A percentile compares a stretch with the other conserved stretches of the same genome.
These are phyloP conservation scores for Lindgomyces ingoldianus DNA, from an alignment of 495 filamentous ascomycete species.

Conservation along the genomic window DNA sequence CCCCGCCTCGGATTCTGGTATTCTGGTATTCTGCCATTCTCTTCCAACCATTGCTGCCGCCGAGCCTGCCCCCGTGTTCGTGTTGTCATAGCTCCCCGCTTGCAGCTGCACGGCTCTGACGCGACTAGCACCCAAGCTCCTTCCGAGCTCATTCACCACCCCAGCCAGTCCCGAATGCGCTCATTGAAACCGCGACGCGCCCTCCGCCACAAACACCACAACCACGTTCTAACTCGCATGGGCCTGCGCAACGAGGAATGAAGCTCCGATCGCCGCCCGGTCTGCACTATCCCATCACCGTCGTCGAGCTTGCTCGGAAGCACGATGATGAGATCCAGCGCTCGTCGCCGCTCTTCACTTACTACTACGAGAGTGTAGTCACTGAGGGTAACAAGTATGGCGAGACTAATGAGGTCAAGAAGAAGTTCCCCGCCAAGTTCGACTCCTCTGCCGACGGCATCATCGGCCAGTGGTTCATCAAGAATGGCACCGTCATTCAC, in stretches of 20 bases:
- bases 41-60: not conserved
- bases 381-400: conserved; percentile 72
- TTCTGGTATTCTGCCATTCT: no score
- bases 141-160: conserved; percentile 5
- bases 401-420: conserved; percentile 65
- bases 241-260: conserved; percentile 43
- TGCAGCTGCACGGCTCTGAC: conserved; percentile 10
- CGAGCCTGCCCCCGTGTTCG: not conserved
- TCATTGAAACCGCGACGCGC: conserved; percentile 24
- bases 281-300: conserved; percentile 92
- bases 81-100: conserved; percentile 1
- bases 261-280: conserved; percentile 54
- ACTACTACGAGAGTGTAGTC: conserved; percentile 75
- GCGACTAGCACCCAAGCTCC: conserved; percentile 8
- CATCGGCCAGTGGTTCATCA: conserved; percentile 72
- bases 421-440: conserved; percentile 72
- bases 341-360: conserved; percentile 76
- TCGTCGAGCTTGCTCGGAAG: conserved; percentile 79
- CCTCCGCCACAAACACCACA: conserved; percentile 7
- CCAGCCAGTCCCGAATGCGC: conserved; percentile 22
- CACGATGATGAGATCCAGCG: conserved; percentile 72
- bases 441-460: conserved; percentile 80
- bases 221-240: conserved; percentile 23
- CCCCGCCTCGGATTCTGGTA: not conserved
- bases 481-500: conserved; percentile 67